Evolutionary conservation across 2,329 filamentous ascomycete genomes (phyloP), one percentile per base, ranked within the genome.

Genomic region (Cercospora sp.): DNA sequence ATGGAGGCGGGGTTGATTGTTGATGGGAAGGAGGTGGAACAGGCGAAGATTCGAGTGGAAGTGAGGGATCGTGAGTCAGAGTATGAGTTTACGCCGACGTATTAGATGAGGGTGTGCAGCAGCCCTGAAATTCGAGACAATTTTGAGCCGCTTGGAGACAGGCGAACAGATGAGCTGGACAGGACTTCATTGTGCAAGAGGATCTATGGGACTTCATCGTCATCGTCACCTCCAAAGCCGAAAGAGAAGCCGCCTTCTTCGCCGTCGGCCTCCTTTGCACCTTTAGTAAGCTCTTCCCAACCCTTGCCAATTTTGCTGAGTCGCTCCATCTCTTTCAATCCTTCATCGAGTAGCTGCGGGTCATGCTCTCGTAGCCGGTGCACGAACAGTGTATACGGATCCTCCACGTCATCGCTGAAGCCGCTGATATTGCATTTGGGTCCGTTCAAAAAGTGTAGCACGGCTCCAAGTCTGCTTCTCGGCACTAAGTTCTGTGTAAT

Each of bases 401-500:
- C 89, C 7, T 82, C 81, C 2, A 97, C 84, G 13, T 89, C 86
- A 33, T 88, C 87, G 60, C 86, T 86, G 77, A 98, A 98, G 0
- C 95, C 94, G 26, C 92, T 95, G 1, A 97, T 89, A 76, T 97
- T 93, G 67, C 94, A 91, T 2, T 91, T 82, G 79, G 93, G 93
- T 77, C 97, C 90, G 62, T 87, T 86, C 74, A 98, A 80, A 74
- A 98, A 98, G 1, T 87, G 87, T 63, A 98, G 79, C 0, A 93
- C 93, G 53, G 92, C 88, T 0, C 86, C 83, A 1, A 97, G 80
- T 74, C 94, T 90, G 3, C 88, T 88, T 45, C 81, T 80, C 0
- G 95, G 94, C 12, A 98, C 92, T 77, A 98, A 97, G 78, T 98
- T 98, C 78, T 98, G 94, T 7, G 94, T 98, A 71, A 98, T 85